A percentile compares a stretch with the other conserved stretches of the same genome.
These are phyloP conservation scores for Coniochaeta prunicola DNA, from an alignment of 2,329 filamentous ascomycete species.

Conservation along the genomic window DNA sequence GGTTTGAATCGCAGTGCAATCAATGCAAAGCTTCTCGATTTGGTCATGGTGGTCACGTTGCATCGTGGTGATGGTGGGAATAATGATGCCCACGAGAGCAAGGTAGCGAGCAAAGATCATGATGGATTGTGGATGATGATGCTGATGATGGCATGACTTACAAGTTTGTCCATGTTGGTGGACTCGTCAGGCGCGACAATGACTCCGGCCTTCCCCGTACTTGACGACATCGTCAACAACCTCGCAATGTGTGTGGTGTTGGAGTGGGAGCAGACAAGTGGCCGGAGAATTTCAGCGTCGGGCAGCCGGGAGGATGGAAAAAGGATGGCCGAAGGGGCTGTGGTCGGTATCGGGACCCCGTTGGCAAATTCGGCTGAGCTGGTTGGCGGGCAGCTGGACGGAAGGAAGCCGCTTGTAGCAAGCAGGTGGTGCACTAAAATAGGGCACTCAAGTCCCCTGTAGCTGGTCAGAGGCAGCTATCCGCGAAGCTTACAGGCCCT, in stretches of 20 bases:
- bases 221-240: conserved; percentile 28
- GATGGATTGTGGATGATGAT: neutral
- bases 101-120: neutral
- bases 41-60: neutral
- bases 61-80: neutral
- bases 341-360: neutral
- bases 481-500: neutral
- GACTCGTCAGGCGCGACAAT: conserved; percentile 46
- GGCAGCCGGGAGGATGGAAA: neutral
- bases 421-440: neutral
- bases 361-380: conserved; percentile 1
- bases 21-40: neutral
- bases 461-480: too few species aligned
- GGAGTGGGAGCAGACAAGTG: neutral
- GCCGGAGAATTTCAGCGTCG: neutral
- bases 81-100: neutral
- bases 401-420: neutral
- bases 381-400: conserved; percentile 2
- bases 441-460: neutral
- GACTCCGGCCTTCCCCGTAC: conserved; percentile 48
- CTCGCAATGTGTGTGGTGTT: conserved; percentile 1
- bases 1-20: neutral
- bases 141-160: conserved; percentile 29
- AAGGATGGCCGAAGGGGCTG: neutral
- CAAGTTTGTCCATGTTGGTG: conserved; percentile 50